Conservation (phyloP, 805 yeast genomes). For the Blastobotrys parvus region DNA sequence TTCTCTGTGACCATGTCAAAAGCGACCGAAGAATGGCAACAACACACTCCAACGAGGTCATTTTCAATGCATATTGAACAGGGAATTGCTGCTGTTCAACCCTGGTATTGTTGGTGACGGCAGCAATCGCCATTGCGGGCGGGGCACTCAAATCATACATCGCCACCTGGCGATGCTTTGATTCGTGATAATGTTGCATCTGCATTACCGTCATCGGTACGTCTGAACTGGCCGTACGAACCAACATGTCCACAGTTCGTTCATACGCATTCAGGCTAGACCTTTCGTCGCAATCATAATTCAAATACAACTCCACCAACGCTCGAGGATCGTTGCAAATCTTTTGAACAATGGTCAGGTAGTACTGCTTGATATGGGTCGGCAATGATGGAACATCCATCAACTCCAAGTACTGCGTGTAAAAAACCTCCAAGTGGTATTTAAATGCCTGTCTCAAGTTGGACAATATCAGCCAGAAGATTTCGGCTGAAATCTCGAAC, state of each 20-base stretch:
- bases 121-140: constrained; percentile 67
- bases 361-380: constrained; percentile 83
- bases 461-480: constrained; percentile 81
- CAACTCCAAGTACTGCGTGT: constrained; percentile 87
- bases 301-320: constrained; percentile 83
- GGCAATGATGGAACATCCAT: constrained; percentile 88
- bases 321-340: constrained; percentile 84
- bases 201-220: constrained; percentile 68
- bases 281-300: constrained; percentile 84
- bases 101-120: constrained; percentile 39
- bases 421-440: constrained; percentile 86
- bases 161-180: constrained; percentile 46
- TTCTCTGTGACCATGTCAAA: constrained; percentile 76
- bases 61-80: constrained; percentile 73
- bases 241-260: constrained; percentile 66
- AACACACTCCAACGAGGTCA: constrained; percentile 69
- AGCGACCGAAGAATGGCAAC: constrained; percentile 77
- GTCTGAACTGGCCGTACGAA: constrained; percentile 59
- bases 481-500: constrained; percentile 84
- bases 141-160: constrained; percentile 67
- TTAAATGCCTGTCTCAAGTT: constrained; percentile 83
- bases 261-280: constrained; percentile 80
- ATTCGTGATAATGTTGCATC: constrained; percentile 45
- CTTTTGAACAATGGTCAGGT: constrained; percentile 71
- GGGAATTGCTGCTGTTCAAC: constrained; percentile 36